Evolutionary conservation across 345 rosid genomes (phyloP).

Genomic region (Corchorus olitorius): DNA sequence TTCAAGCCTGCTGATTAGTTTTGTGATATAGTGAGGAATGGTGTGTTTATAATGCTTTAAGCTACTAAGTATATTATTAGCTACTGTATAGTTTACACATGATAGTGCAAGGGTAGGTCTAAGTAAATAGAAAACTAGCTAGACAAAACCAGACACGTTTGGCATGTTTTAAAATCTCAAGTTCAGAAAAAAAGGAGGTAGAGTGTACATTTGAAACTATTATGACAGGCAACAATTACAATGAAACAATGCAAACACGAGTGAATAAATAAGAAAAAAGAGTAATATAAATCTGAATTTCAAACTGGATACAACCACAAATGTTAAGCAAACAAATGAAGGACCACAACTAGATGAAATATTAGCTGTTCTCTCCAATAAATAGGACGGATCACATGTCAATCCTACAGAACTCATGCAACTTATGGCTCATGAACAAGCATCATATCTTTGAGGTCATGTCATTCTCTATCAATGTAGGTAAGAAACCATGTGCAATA

Average conservation of each 20-base stretch:
- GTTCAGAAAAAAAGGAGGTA: background rate
- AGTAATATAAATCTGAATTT: background rate
- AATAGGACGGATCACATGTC: background rate
- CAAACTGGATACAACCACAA: background rate
- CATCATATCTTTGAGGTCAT: background rate
- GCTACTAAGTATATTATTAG: background rate
- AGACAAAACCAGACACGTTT: no score
- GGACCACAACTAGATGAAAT: conserved; percentile 4
- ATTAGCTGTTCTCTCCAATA: background rate
- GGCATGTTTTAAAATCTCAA: background rate
- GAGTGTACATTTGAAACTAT: background rate
- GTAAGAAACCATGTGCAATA: conserved; percentile 15
- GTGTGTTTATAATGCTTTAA: background rate
- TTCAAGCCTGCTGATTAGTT: background rate
- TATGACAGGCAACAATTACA: background rate
- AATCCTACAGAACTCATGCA: conserved; percentile 4
- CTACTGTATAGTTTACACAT: background rate
- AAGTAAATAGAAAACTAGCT: background rate
- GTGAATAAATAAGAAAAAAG: no score
- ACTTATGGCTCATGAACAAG: conserved; percentile 9
- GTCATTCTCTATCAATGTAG: background rate
- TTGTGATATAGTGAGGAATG: background rate
- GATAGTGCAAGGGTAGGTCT: background rate
- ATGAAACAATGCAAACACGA: background rate
- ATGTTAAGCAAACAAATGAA: background rate